Evolutionary conservation across 2,329 filamentous ascomycete species (phyloP).

Genomic region (Paraphoma chrysanthemicola): DNA sequence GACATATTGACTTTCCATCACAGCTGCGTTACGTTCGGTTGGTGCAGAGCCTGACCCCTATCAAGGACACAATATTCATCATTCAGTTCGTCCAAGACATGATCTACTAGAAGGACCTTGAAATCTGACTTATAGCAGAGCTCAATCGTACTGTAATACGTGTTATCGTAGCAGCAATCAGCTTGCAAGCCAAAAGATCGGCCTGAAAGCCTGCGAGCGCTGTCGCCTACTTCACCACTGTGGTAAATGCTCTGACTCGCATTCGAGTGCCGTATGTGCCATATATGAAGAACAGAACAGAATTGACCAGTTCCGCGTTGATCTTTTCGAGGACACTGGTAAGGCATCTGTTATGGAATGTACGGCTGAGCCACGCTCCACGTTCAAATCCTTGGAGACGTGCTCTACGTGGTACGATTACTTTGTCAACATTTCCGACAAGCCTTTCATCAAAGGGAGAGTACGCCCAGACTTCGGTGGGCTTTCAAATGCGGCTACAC

Average conservation of each 20-base stretch:
- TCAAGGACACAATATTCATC: constrained; percentile 11
- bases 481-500: constrained; percentile 1
- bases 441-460: constrained; percentile 13
- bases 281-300: constrained; percentile 11
- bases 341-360: constrained; percentile 20
- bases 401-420: constrained; percentile 24
- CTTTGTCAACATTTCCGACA: constrained; percentile 24
- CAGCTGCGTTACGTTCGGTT: constrained; percentile 16
- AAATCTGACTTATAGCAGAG: constrained; percentile 8
- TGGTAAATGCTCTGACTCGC: constrained; percentile 10
- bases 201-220: constrained; percentile 13
- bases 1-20: background rate
- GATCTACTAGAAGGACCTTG: background rate
- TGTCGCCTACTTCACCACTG: constrained; percentile 22
- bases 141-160: constrained; percentile 20
- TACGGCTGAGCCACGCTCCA: constrained; percentile 15
- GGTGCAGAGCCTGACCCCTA: constrained; percentile 8
- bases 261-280: constrained; percentile 14
- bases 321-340: constrained; percentile 24
- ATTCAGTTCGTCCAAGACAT: constrained; percentile 19
- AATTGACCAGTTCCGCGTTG: constrained; percentile 22
- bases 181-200: constrained; percentile 12
- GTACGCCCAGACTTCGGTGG: constrained; percentile 19
- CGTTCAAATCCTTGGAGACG: constrained; percentile 8
- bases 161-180: constrained; percentile 22